phyloP scores from a whole-genome alignment of 495 filamentous ascomycete genomes.

The Aspergillus sclerotioniger region DNA sequence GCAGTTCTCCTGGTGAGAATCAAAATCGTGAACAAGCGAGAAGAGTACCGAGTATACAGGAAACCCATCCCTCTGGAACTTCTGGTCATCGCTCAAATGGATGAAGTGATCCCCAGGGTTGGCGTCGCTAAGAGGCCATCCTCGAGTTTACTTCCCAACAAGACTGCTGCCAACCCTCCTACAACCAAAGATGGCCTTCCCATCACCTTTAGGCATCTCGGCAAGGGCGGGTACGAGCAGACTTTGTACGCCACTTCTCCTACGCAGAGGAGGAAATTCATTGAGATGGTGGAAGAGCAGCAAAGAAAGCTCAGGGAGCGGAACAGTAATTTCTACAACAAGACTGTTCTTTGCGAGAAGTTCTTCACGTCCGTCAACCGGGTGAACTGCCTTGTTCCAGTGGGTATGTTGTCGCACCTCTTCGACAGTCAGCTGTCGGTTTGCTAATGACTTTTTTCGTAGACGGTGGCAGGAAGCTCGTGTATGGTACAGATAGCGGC shows the following conservation, averaged over 20 bases:
- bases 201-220: slow-evolving; percentile 96
- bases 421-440: background rate
- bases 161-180: slow-evolving; percentile 53
- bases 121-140: slow-evolving; percentile 86
- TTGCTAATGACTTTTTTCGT: slow-evolving; percentile 30
- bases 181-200: slow-evolving; percentile 77
- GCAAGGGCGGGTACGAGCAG: slow-evolving; percentile 91
- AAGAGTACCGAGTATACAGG: slow-evolving; percentile 91
- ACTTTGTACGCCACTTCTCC: slow-evolving; percentile 84
- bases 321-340: slow-evolving; percentile 87
- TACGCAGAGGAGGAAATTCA: slow-evolving; percentile 85
- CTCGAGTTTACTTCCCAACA: slow-evolving; percentile 77
- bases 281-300: slow-evolving; percentile 90
- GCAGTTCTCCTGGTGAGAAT: slow-evolving; percentile 84
- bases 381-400: slow-evolving; percentile 90
- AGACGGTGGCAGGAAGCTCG: slow-evolving; percentile 94
- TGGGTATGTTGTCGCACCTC: slow-evolving; percentile 54
- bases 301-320: slow-evolving; percentile 80
- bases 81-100: slow-evolving; percentile 92
- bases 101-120: slow-evolving; percentile 79
- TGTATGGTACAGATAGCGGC: slow-evolving; percentile 89
- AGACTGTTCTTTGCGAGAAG: slow-evolving; percentile 75
- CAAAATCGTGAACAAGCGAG: slow-evolving; percentile 87
- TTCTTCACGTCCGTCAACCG: slow-evolving; percentile 81
- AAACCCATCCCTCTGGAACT: slow-evolving; percentile 95